A percentile compares a stretch with the other conserved stretches of the same genome.
These are phyloP conservation scores for Aurifilum marmelostoma DNA, from an alignment of 2,329 filamentous ascomycete species.

Conservation along the genomic window DNA sequence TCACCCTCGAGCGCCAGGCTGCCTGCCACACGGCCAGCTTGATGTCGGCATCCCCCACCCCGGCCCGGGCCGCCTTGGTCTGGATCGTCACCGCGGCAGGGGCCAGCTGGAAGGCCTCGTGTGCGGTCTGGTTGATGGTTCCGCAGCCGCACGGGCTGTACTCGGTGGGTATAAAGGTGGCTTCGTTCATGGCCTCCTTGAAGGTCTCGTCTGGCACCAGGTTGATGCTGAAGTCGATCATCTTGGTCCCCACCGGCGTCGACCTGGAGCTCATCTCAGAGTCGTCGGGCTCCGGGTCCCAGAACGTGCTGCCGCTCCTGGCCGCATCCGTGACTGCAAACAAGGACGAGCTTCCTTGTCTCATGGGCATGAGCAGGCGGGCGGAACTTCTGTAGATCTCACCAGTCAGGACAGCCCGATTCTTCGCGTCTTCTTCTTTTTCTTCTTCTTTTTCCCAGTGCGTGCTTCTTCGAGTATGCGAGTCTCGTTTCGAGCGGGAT, in stretches of 20 bases:
- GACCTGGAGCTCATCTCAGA: not conserved
- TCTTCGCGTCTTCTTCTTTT: no score
- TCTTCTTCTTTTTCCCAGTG: no score
- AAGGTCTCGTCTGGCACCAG: not conserved
- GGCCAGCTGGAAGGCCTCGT: not conserved
- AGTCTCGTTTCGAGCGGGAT: no score
- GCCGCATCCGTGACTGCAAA: not conserved
- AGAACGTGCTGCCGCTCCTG: not conserved
- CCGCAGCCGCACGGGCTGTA: not conserved
- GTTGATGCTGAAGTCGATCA: not conserved
- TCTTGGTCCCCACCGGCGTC: not conserved
- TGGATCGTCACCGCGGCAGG: not conserved
- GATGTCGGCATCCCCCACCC: not conserved
- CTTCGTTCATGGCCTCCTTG: not conserved
- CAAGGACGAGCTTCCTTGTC: not conserved
- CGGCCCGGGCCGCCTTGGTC: not conserved
- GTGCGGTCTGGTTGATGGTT: not conserved
- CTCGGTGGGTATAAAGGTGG: not conserved
- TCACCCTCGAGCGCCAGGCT: not conserved
- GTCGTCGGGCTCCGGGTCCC: not conserved
- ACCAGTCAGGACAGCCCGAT: not conserved
- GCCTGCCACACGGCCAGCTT: not conserved
- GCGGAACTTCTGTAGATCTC: not conserved
- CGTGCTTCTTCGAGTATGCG: no score
- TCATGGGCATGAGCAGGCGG: not conserved